These are phyloP conservation scores for Solanum habrochaites DNA, from an alignment of 257 asterid species.

Conservation along the genomic window DNA sequence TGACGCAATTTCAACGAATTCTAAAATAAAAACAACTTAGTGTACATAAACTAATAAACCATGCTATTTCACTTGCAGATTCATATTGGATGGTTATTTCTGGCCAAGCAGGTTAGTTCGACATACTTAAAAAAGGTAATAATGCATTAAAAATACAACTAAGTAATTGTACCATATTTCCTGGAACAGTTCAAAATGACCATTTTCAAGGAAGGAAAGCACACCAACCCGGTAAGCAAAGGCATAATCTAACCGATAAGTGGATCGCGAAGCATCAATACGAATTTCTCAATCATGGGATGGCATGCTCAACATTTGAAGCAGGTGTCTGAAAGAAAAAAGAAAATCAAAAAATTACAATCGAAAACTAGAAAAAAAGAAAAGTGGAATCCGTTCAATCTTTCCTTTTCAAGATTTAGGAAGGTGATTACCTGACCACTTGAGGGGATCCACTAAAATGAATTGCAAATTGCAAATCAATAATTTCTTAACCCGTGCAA, in stretches of 20 bases:
- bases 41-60: not conserved
- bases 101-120: not conserved
- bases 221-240: slow-evolving; percentile 71
- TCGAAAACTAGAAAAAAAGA: not conserved
- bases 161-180: slow-evolving; percentile 66
- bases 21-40: not conserved
- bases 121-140: not conserved
- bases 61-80: not conserved
- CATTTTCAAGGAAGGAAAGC: slow-evolving; percentile 98
- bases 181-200: slow-evolving; percentile 85
- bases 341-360: slow-evolving; percentile 3
- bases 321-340: slow-evolving; percentile 4
- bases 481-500: slow-evolving; percentile 65
- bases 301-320: slow-evolving; percentile 23
- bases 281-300: slow-evolving; percentile 67
- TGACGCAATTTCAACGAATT: not conserved
- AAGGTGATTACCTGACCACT: slow-evolving; percentile 63
- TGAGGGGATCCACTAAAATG: slow-evolving; percentile 82
- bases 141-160: not conserved
- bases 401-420: not conserved
- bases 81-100: not conserved
- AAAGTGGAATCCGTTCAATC: not conserved
- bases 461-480: slow-evolving; percentile 74
- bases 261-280: slow-evolving; percentile 76
- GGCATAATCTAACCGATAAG: slow-evolving; percentile 83